Evolutionary conservation across 2,329 filamentous ascomycete species (phyloP), one percentile per base, ranked within the genome.

Genomic region (Delphinella strobiligena): DNA sequence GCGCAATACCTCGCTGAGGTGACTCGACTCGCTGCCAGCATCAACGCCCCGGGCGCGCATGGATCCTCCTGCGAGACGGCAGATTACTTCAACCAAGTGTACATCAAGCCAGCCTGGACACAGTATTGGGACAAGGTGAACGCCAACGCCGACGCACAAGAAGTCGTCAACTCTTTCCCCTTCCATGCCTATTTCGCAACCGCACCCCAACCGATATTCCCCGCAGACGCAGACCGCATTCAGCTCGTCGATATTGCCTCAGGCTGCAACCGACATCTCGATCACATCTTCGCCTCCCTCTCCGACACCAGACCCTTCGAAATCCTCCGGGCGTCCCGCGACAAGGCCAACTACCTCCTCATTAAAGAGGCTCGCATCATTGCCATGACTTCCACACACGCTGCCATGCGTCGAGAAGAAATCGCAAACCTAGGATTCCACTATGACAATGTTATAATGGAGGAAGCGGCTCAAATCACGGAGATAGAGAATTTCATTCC

Each of bases 331-430:
- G 80, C 82, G 40, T 83, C 88, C 47, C 79, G 83, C 27, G 91
- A 98, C 58, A 95, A 93, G 64, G 82, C 88, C 37, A 96, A 96
- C 59, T 98, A 98, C 54, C 75, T 98, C 4, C 74, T 98, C 24
- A 82, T 87, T 4, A 95, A 87, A 53, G 89, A 96, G 61, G 93
- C 93, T n/a, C 80, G 91, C 27, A 91, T 98, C 46, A 81, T 98
- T 48, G 93, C 91, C 42, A 98, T 98, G 93, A 98, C 91, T 14
- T 93, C 88, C 3, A 98, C 93, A 0, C 91, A 98, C 60, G 93
- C 91, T 4, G 91, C 91, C 1, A 98, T 98, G 73, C 78, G 87
- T 45, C 73, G 89, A 46, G 78, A 85, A 47, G 89, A 96, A 53
- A 96, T 98, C 51, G 82, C 86, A 1, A 72, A 75, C 12, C 72